Percentiles rank a stretch among this genome's conserved stretches.
These are phyloP conservation scores for Colletotrichum cereale DNA, from an alignment of 2,329 filamentous ascomycete species.

Conservation along the genomic window DNA sequence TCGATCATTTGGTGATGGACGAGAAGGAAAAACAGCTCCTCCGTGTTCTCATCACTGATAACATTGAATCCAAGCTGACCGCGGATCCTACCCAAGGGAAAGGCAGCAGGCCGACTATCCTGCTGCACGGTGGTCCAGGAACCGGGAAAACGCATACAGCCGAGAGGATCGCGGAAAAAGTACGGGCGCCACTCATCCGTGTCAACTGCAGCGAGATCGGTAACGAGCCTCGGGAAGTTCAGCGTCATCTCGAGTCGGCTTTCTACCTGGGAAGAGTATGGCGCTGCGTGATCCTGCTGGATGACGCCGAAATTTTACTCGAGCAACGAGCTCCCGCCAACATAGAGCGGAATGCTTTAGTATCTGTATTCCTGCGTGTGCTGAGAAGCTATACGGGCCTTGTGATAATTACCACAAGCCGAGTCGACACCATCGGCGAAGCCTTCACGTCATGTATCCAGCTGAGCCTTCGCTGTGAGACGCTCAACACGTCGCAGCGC, in stretches of 20 bases:
- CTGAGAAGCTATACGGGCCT: constrained; percentile 54
- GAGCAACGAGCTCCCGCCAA: constrained; percentile 57
- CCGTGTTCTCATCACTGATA: constrained; percentile 44
- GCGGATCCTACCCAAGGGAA: constrained; percentile 49
- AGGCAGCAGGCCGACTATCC: constrained; percentile 50
- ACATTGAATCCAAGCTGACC: constrained; percentile 39
- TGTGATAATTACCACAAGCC: constrained; percentile 52
- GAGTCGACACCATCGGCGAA: constrained; percentile 52
- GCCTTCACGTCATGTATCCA: constrained; percentile 53
- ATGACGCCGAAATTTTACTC: constrained; percentile 48
- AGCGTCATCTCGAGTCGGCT: constrained; percentile 48
- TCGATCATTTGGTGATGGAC: constrained; percentile 39
- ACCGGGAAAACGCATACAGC: constrained; percentile 54
- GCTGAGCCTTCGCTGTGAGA: constrained; percentile 50
- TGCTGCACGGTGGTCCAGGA: constrained; percentile 50
- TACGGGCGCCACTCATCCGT: constrained; percentile 50
- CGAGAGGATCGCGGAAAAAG: constrained; percentile 51
- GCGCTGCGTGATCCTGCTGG: constrained; percentile 48
- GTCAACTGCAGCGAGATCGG: constrained; percentile 55
- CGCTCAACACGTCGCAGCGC: constrained; percentile 36
- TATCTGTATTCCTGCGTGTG: constrained; percentile 51
- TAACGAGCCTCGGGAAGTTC: constrained; percentile 45
- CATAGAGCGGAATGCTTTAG: constrained; percentile 65
- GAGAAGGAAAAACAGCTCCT: constrained; percentile 46
- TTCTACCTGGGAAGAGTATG: constrained; percentile 48